Evolutionary conservation across 257 asterid species (phyloP), one percentile per base, ranked within the genome.

Genomic region (Nicotiana paniculata): DNA sequence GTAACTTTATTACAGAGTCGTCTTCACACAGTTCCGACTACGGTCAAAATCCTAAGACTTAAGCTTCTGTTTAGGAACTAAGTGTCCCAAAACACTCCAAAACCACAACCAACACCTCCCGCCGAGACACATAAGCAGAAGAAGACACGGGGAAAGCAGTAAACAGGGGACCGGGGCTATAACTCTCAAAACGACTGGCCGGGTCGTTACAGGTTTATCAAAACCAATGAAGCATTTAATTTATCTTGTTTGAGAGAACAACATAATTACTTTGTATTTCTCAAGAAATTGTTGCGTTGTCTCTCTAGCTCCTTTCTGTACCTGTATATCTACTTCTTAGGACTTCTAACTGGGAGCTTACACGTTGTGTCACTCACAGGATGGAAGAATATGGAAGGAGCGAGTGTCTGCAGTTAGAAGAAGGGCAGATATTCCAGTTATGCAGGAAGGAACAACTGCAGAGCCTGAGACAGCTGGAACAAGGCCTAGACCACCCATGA

Each of bases 301-400:
- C 63, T 51, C 43, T 54, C 51, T 61, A 75, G 79, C 63, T 26
- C 79, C 26, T 6, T 1, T 26, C 0, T 51, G 7, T 51, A 75
- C 26, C 46, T 26, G 79, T 48, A 48, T 75, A 26, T 32, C 24
- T 48, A 51, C 43, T 75, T 51, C 9, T 51, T 75, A 1, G 26
- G 63, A 48, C 62, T 72, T 33, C 63, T 48, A 30, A 48, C 24
- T 6, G 43, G 46, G 15, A 75, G 15, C 21, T 26, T 26, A 74
- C 53, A 35, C 24, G 28, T 75, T 48, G 8, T 26, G 43, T 26
- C 16, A 15, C 63, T 51, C 63, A 75, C 88, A 95, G 99, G 98
- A 95, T 83, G 99, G 98, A 84, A 88, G 97, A 89, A 92, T 93
- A 90, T 95, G 98, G 98, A 95, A 91, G 90, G 99, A 95, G 83